phyloP scores from a whole-genome alignment of 768 basidiomycete genomes.

The Favolaschia claudopus region DNA sequence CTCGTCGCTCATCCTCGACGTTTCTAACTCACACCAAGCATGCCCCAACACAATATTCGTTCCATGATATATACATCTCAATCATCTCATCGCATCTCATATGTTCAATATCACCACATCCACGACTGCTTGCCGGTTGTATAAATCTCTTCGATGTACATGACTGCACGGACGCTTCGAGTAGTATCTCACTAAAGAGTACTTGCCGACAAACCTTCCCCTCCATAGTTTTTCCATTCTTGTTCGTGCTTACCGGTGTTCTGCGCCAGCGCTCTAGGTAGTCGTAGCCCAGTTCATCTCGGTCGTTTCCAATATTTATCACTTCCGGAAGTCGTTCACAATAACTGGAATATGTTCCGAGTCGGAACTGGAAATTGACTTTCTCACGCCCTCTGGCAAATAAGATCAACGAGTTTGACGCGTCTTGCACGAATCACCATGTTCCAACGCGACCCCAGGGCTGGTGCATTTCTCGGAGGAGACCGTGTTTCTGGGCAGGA shows the following conservation, averaged over 20 bases:
- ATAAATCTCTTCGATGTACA: conserved; percentile 21
- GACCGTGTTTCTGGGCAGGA: conserved; percentile 95
- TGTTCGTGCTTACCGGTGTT: conserved; percentile 17
- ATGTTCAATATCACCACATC: conserved; percentile 25
- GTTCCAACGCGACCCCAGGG: conserved; percentile 92
- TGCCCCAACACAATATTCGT: conserved; percentile 3
- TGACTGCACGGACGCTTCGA: conserved; percentile 8
- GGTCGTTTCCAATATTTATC: conserved; percentile 15
- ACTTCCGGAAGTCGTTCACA: conserved; percentile 13
- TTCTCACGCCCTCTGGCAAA: too few species aligned
- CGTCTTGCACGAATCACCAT: conserved; percentile 45
- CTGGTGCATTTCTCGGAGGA: conserved; percentile 93
- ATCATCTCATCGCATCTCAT: conserved; percentile 29
- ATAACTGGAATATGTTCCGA: conserved; percentile 18
- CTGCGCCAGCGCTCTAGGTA: conserved; percentile 12
- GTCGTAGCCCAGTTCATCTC: conserved; percentile 16
- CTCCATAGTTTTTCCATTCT: not conserved
- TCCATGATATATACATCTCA: conserved; percentile 15
- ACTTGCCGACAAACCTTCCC: not conserved
- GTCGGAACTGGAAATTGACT: too few species aligned
- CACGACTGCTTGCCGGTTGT: conserved; percentile 24
- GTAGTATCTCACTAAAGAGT: not conserved
- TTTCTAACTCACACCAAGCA: not conserved
- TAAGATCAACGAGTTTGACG: conserved; percentile 15
- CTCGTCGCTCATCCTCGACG: conserved; percentile 11